phyloP scores from a whole-genome alignment of 441 rosid genomes.

The Daphne laureola region DNA sequence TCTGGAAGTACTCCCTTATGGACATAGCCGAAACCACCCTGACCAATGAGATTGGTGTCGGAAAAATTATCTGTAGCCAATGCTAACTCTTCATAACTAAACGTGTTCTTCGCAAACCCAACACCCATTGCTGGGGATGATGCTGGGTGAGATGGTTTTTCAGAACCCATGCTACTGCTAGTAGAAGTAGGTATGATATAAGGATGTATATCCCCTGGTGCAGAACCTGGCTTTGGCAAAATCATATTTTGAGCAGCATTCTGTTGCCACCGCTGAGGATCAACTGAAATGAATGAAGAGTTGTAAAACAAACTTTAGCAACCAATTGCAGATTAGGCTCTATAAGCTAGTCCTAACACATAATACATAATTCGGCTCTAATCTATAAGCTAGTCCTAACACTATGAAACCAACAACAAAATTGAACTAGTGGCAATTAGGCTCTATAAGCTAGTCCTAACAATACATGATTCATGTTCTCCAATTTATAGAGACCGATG shows the following conservation, averaged over 20 bases:
- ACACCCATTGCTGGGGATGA: constrained; percentile 22
- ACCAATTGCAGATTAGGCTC: neutral
- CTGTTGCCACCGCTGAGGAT: constrained; percentile 31
- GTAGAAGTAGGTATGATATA: constrained; percentile 17
- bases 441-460: too few species aligned
- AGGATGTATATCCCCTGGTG: constrained; percentile 15
- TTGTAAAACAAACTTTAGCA: neutral
- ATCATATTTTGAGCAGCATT: constrained; percentile 18
- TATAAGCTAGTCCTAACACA: neutral
- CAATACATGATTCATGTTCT: too few species aligned
- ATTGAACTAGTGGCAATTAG: neutral
- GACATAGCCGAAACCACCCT: constrained; percentile 77
- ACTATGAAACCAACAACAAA: neutral
- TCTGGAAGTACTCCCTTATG: constrained; percentile 49
- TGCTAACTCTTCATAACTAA: constrained; percentile 44
- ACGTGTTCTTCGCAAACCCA: constrained; percentile 33
- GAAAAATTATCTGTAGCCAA: constrained; percentile 50
- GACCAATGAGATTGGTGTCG: constrained; percentile 46
- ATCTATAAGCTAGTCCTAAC: too few species aligned
- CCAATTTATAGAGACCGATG: neutral
- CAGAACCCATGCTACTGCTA: constrained; percentile 28
- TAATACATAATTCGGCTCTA: too few species aligned
- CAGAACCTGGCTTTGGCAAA: constrained; percentile 23
- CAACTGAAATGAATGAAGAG: constrained; percentile 17
- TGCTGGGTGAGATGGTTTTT: constrained; percentile 17